A percentile compares a stretch with the other conserved stretches of the same genome.
These are phyloP conservation scores for Handroanthus guayacan DNA, from an alignment of 257 asterid species.

Conservation along the genomic window DNA sequence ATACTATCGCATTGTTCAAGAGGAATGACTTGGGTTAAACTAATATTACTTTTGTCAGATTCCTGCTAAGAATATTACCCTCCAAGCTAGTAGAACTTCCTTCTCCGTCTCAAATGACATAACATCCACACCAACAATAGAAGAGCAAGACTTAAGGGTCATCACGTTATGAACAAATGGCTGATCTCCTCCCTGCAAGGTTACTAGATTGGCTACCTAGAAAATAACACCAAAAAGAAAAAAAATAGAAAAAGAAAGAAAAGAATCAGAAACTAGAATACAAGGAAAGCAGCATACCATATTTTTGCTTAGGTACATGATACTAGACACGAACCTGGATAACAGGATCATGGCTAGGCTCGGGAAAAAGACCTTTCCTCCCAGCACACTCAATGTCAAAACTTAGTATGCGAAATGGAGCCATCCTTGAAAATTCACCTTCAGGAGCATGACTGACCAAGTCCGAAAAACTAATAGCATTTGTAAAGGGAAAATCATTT, in stretches of 20 bases:
- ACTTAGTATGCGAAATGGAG: slow-evolving; percentile 97
- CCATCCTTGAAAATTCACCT: slow-evolving; percentile 98
- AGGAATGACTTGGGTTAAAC: neutral
- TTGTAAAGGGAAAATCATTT: slow-evolving; percentile 51
- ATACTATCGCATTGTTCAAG: neutral
- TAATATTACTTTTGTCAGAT: neutral
- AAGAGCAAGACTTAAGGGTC: slow-evolving; percentile 96
- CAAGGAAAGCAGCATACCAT: slow-evolving; percentile 34
- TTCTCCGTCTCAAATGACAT: slow-evolving; percentile 95
- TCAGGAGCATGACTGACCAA: slow-evolving; percentile 92
- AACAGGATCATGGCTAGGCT: slow-evolving; percentile 97
- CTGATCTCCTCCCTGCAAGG: slow-evolving; percentile 92
- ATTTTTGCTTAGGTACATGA: neutral
- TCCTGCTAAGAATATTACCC: slow-evolving; percentile 61
- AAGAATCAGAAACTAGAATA: slow-evolving; percentile 36
- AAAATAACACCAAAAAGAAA: slow-evolving; percentile 33
- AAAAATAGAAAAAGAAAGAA: slow-evolving; percentile 33
- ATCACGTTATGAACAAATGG: slow-evolving; percentile 95
- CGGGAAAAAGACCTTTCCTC: slow-evolving; percentile 97
- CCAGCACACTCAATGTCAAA: slow-evolving; percentile 99
- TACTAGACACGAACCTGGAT: slow-evolving; percentile 70
- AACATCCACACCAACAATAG: slow-evolving; percentile 97
- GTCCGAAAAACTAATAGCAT: slow-evolving; percentile 67
- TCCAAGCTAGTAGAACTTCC: slow-evolving; percentile 93
- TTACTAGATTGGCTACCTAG: slow-evolving; percentile 91